phyloP scores from a whole-genome alignment of 176 grass and related monocot genomes.

The Triticum dicoccoides region DNA sequence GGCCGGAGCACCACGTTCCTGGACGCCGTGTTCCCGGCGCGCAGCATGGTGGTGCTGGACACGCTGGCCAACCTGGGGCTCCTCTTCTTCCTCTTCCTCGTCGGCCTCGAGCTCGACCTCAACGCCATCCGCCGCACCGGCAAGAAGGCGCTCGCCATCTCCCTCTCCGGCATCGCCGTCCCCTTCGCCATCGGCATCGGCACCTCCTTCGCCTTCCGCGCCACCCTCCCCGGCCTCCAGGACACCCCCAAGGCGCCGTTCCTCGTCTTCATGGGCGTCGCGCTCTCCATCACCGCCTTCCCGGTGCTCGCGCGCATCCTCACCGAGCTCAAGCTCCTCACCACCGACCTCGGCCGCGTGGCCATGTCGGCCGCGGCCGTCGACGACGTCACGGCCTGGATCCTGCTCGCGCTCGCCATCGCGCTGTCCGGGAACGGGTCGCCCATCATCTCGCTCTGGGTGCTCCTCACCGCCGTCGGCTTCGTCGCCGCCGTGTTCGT shows the following conservation, averaged over 20 bases:
- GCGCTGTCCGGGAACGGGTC: constrained; percentile 49
- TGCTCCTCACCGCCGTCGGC: constrained; percentile 49
- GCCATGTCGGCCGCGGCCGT: constrained; percentile 71
- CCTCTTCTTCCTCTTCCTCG: constrained; percentile 83
- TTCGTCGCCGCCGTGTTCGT: constrained; percentile 35
- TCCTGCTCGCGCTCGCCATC: constrained; percentile 67
- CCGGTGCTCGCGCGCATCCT: constrained; percentile 74
- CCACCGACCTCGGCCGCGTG: constrained; percentile 64
- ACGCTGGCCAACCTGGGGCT: constrained; percentile 71
- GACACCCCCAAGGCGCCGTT: constrained; percentile 31
- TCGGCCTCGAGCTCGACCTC: constrained; percentile 77
- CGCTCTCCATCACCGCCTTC: constrained; percentile 83
- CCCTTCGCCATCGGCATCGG: constrained; percentile 63
- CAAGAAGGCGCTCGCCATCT: constrained; percentile 49
- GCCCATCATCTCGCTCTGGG: constrained; percentile 58
- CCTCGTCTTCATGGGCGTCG: constrained; percentile 82
- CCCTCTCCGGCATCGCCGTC: constrained; percentile 52
- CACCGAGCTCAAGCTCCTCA: constrained; percentile 75
- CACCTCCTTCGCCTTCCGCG: constrained; percentile 52
- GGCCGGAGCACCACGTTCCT: constrained; percentile 76
- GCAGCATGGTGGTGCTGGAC: constrained; percentile 67
- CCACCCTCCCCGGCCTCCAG: constrained; percentile 36
- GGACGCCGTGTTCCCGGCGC: constrained; percentile 45
- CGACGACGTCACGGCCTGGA: constrained; percentile 67
- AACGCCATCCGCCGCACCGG: constrained; percentile 64